Conservation (phyloP, 2,329 filamentous ascomycete genomes). For the Knoxdaviesia capensis region DNA sequence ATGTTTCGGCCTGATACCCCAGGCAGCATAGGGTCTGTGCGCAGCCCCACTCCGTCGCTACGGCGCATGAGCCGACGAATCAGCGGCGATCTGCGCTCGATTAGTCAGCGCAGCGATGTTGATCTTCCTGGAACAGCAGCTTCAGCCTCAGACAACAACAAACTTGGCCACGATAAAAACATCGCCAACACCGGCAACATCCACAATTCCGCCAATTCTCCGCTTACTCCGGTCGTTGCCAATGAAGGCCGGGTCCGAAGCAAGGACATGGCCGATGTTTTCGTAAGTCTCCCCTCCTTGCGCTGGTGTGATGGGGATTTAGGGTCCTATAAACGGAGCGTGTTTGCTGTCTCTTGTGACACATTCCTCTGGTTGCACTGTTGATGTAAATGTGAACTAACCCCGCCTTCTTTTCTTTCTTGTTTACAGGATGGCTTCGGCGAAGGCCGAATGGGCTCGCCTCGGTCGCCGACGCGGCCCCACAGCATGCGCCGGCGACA, state of each 20-base stretch:
- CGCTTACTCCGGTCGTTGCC: conserved; percentile 25
- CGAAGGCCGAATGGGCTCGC: conserved; percentile 69
- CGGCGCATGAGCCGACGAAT: conserved; percentile 46
- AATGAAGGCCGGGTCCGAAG: conserved; percentile 74
- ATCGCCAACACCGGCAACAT: too few relatives aligned
- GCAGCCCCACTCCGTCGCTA: conserved; percentile 43
- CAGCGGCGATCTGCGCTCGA: conserved; percentile 57
- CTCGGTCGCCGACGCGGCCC: conserved; percentile 79
- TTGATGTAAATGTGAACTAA: neutral
- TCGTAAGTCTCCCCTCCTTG: conserved; percentile 42
- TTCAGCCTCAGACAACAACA: conserved; percentile 7
- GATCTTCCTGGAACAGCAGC: conserved; percentile 7
- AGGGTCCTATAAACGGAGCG: neutral
- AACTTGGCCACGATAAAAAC: too few relatives aligned
- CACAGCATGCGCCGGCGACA: conserved; percentile 92
- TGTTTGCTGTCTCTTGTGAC: neutral
- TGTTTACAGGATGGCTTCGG: conserved; percentile 67
- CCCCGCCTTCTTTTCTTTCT: neutral
- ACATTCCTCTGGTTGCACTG: conserved; percentile 1
- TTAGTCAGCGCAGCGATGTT: too few relatives aligned
- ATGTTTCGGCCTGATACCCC: conserved; percentile 42
- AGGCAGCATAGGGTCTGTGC: conserved; percentile 24
- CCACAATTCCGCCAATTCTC: too few relatives aligned
- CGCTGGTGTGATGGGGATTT: conserved; percentile 2
- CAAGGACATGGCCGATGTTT: conserved; percentile 82